Evolutionary conservation across 2,329 filamentous ascomycete genomes (phyloP), one percentile per base, ranked within the genome.

Genomic region (Hypoxylon sp.): DNA sequence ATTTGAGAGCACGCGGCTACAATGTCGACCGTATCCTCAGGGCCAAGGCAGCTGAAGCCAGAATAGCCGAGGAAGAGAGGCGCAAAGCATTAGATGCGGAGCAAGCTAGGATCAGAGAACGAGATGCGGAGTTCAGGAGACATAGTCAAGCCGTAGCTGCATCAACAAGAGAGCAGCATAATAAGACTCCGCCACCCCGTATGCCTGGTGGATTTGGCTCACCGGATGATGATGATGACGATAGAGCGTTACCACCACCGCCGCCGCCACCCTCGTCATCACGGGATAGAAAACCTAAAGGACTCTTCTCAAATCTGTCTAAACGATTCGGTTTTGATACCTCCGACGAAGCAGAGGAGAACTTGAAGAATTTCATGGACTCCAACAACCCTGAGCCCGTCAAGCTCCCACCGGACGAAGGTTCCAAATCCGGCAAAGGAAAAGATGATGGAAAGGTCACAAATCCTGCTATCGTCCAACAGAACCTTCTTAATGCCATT

Each of bases 21-120:
- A 98, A 99, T 73, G 96, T 99, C 42, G 94, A 98, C 76, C 91
- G 96, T 55, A 98, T 99, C 69, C 85, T 99, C 22, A 89, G 93
- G 40, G 91, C 91, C 60, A 97, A 97, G 82, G 94, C 92, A 20
- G 92, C 93, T 2, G 94, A 98, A 79, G 93, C 93, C 5, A 89
- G 93, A 58, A 90, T 98, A 71, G 94, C 94, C 0, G 95, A 98
- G 76, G 92, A 92, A 74, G 90, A 94, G 78, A 88, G 92, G 54
- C 90, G 91, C 75, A 91, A 91, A 75, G 90, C 92, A 37, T 79
- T 94, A 5, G 91, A 92, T 69, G 88, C 89, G 53, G 93, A 97
- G 76, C 88, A 91, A 71, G 88, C 89, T 76, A 86, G 85, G 35
- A 89, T 94, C 22, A 86, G 89, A 75, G 86, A 88, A 70, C 80